Evolutionary conservation across 805 yeast species (phyloP), one percentile per base, ranked within the genome.

Genomic region (Yamadazyma phyllophila): DNA sequence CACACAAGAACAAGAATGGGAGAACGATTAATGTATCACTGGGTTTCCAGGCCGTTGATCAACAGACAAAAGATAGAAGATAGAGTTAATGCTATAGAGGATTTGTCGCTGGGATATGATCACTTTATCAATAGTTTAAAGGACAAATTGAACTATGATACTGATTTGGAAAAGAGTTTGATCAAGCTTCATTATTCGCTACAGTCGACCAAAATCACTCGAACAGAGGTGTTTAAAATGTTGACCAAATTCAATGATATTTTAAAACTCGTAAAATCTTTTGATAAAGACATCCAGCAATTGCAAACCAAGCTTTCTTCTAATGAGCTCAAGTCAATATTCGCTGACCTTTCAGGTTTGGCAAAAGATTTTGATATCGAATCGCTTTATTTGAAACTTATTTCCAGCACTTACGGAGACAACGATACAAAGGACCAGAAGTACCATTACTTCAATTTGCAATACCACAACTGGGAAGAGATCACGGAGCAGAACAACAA

Each of bases 1-100:
- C 90, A 85, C 52, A 88, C 98, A 0, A 66, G 80, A 29, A 88
- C 98, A 0, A 71, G 76, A 26, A 85, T 84, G 62, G 99, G 99
- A 0, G 76, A 72, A 37, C 65, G 96, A 44, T 55, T 80, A 47
- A 61, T 94, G 11, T 71, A 74, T 26, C 68, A 76, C 32, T 94
- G 99, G 99, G 65, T 91, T 0, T 71, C 81, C 1, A 71, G 75
- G 48, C 99, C 99, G 1, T 69, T 91, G 16, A 63, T 79, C 0
- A 73, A 81, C 36, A 66, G 71, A 26, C 71, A 65, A 1, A 65
- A 66, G 7, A 85, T 94, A 2, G 73, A 76, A 45, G 71, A 73
- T n/a, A 73, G 99, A 20, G 65, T 77, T 0, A 77, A 77, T 34
- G 89, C 96, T 0, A 74, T 71, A 7, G 64, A 52, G 2, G 67